These are phyloP conservation scores for Fusarium sp. DNA, from an alignment of 2,329 filamentous ascomycete genomes.

Conservation along the genomic window DNA sequence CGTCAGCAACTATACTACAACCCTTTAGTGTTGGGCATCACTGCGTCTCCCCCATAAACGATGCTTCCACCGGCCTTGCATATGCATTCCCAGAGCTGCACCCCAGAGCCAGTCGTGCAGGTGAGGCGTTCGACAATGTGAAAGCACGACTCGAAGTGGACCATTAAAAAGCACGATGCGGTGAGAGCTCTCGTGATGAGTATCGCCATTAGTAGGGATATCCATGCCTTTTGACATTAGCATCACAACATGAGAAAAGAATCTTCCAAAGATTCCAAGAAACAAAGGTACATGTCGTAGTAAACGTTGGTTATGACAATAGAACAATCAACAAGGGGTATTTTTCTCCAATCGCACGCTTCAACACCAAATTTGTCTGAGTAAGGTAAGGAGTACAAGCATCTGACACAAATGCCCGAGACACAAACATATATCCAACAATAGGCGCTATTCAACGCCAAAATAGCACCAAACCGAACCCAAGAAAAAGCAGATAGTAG, in stretches of 20 bases:
- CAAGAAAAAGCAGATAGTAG: slow-evolving; percentile 5
- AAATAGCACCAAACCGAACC: slow-evolving; percentile 25
- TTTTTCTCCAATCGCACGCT: slow-evolving; percentile 33
- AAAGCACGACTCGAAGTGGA: slow-evolving; percentile 1
- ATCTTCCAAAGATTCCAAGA: not conserved
- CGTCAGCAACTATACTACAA: slow-evolving; percentile 19
- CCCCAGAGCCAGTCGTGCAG: slow-evolving; percentile 32
- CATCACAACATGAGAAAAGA: slow-evolving; percentile 11
- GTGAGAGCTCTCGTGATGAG: slow-evolving; percentile 8
- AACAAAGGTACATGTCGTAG: slow-evolving; percentile 24
- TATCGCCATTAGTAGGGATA: slow-evolving; percentile 2
- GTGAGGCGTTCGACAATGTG: slow-evolving; percentile 18
- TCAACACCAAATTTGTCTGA: slow-evolving; percentile 29
- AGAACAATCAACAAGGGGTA: slow-evolving; percentile 28
- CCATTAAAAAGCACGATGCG: slow-evolving; percentile 5
- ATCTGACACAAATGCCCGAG: not conserved
- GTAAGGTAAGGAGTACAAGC: slow-evolving; percentile 1
- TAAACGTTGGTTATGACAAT: slow-evolving; percentile 24
- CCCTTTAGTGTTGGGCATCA: slow-evolving; percentile 38
- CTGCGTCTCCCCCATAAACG: slow-evolving; percentile 27
- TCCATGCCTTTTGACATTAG: slow-evolving; percentile 6
- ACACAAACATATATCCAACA: slow-evolving; percentile 12
- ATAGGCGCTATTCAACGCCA: slow-evolving; percentile 33
- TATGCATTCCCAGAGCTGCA: slow-evolving; percentile 17
- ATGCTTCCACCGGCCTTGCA: slow-evolving; percentile 15